Percentiles rank a stretch among this genome's conserved stretches.
phyloP scores from a whole-genome alignment of 2,329 filamentous ascomycete species.

The Talaromyces sp. region DNA sequence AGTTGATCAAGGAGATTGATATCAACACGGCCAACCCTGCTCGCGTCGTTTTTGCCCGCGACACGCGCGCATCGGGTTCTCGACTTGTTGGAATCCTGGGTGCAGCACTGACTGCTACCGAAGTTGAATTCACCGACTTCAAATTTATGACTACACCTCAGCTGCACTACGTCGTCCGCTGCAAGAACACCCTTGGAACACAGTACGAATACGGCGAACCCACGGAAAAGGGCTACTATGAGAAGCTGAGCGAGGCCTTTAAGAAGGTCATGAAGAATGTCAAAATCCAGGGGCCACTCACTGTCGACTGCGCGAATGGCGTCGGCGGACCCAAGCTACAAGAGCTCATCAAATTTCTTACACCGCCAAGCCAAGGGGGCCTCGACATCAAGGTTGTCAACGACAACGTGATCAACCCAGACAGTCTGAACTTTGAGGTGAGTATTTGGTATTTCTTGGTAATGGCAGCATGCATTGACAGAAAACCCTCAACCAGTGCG shows the following conservation, averaged over 20 bases:
- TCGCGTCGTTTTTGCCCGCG: constrained; percentile 82
- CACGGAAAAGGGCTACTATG: constrained; percentile 89
- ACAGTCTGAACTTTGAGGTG: constrained; percentile 83
- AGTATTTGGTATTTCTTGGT: constrained; percentile 22
- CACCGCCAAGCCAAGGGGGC: constrained; percentile 59
- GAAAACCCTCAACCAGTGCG: constrained; percentile 54
- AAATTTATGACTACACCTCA: constrained; percentile 95
- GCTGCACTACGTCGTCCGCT: constrained; percentile 92
- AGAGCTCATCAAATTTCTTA: constrained; percentile 79
- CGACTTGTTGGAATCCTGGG: constrained; percentile 73
- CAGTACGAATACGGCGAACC: constrained; percentile 82
- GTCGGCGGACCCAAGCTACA: constrained; percentile 87
- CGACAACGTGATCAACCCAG: constrained; percentile 85
- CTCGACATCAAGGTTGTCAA: constrained; percentile 85
- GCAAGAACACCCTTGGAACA: constrained; percentile 86
- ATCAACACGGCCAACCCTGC: constrained; percentile 66
- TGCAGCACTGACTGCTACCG: constrained; percentile 71
- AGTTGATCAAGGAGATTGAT: constrained; percentile 69
- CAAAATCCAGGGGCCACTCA: constrained; percentile 68
- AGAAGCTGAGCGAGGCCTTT: constrained; percentile 84
- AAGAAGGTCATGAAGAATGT: constrained; percentile 73
- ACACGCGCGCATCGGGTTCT: constrained; percentile 88
- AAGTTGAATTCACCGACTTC: constrained; percentile 72
- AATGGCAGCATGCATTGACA: constrained; percentile 13
- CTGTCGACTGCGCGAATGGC: constrained; percentile 93